Evolutionary conservation across 2,329 filamentous ascomycete species (phyloP), one percentile per base, ranked within the genome.

Genomic region (Botryotinia narcissicola): DNA sequence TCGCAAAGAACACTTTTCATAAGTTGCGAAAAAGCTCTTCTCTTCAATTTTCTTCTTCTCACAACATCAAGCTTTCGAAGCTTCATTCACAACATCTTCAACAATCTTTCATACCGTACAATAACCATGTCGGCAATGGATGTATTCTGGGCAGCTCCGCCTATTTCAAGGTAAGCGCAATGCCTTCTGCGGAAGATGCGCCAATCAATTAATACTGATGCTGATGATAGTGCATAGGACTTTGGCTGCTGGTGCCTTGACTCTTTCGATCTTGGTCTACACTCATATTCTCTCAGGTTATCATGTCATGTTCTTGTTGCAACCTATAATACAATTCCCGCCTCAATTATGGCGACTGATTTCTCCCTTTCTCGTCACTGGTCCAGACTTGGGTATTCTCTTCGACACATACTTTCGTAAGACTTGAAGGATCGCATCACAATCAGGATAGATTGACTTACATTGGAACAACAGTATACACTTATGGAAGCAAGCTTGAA

Each of bases 321-420:
- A 84, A 22, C 81, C 80, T 60, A 80, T 91, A 66, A 85, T 90
- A 79, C 86, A 85, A 68, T 80, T 86, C 48, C 82, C 87, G 35
- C 81, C 81, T 10, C 78, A 83, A 73, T n/a, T 83, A 76, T 83
- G 82, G 82, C 80, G 82, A 67, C 44, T 81, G 20, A 64, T 80
- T 25, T 81, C 82, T 32, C 79, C 80, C 48, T 83, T 83, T 73
- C 75, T 83, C 44, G 75, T 83, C 46, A 82, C 81, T 18, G 79
- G 80, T 8, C 75, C 77, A 35, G 69, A 79, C 25, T 70, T 83
- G 32, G 75, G 83, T 60, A 87, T 93, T 75, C 79, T 93, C 70
- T 85, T 92, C 81, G 91, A 93, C 81, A 88, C 92, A 67, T 92
- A 92, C 83, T 90, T 92, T 80, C 82, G 88, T 90, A 84, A 79